phyloP scores from a whole-genome alignment of 2,329 filamentous ascomycete genomes.

The Paracoccidioides lutzii region DNA sequence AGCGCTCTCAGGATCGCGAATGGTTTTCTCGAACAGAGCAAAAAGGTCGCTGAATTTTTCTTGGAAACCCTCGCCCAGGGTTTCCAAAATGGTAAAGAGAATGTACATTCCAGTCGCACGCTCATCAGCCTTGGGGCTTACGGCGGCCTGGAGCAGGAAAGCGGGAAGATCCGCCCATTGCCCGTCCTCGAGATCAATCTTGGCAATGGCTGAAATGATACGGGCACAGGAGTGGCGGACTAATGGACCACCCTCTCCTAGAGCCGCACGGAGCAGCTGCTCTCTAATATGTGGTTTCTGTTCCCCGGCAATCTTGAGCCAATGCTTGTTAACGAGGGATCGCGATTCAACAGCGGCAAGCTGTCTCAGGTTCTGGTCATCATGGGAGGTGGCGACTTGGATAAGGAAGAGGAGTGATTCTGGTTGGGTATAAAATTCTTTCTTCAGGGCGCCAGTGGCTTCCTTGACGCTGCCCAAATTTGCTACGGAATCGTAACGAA shows the following conservation, averaged over 20 bases:
- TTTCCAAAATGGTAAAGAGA: constrained; percentile 81
- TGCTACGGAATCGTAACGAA: constrained; percentile 40
- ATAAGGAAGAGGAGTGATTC: constrained; percentile 75
- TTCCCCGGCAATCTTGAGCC: constrained; percentile 57
- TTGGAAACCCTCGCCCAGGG: constrained; percentile 69
- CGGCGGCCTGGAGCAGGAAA: constrained; percentile 66
- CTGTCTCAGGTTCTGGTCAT: constrained; percentile 61
- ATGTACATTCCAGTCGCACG: constrained; percentile 89
- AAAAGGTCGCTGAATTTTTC: constrained; percentile 72
- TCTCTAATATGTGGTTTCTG: constrained; percentile 72
- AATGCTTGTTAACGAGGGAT: constrained; percentile 73
- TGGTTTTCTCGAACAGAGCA: constrained; percentile 69
- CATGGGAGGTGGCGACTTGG: constrained; percentile 73
- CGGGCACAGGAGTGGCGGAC: constrained; percentile 79
- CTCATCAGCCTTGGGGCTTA: constrained; percentile 59
- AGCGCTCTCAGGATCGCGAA: constrained; percentile 77
- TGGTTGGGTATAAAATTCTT: constrained; percentile 80
- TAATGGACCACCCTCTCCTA: constrained; percentile 63
- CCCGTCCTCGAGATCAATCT: constrained; percentile 72
- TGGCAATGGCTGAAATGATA: constrained; percentile 75
- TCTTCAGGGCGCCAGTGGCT: constrained; percentile 79
- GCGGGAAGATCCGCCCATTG: constrained; percentile 74
- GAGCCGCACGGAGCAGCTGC: constrained; percentile 68
- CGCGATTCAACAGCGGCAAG: constrained; percentile 82
- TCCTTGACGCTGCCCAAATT: constrained; percentile 82